These are phyloP conservation scores for Talaromyces wortmannii DNA, from an alignment of 495 filamentous ascomycete genomes.

Conservation along the genomic window DNA sequence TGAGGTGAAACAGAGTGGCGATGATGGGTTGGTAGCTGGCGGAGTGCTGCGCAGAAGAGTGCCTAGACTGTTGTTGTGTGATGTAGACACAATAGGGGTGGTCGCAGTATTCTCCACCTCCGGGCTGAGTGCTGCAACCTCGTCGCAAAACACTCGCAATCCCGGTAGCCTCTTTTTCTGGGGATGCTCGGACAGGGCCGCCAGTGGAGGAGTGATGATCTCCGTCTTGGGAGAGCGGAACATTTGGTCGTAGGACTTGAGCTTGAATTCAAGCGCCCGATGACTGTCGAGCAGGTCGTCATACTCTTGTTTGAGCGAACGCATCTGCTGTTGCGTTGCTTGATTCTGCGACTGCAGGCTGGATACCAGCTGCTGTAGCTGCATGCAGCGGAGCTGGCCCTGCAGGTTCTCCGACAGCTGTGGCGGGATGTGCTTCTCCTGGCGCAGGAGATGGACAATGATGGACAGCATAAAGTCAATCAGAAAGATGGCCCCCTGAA, in stretches of 20 bases:
- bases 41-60: conserved; percentile 27
- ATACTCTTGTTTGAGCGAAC: conserved; percentile 31
- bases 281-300: conserved; percentile 30
- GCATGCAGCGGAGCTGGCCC: conserved; percentile 36
- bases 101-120: conserved; percentile 11
- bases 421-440: conserved; percentile 31
- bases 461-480: conserved; percentile 38
- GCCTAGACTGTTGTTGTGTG: conserved; percentile 20
- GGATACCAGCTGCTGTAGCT: conserved; percentile 29
- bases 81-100: neutral
- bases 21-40: conserved; percentile 30
- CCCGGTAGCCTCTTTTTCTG: conserved; percentile 31
- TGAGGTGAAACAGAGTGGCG: conserved; percentile 25
- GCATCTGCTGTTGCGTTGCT: conserved; percentile 26
- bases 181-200: conserved; percentile 23
- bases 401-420: conserved; percentile 36
- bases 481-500: conserved; percentile 35
- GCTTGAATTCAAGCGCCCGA: conserved; percentile 32
- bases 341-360: conserved; percentile 37
- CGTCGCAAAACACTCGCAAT: conserved; percentile 32
- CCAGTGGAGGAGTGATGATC: conserved; percentile 17
- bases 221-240: conserved; percentile 32
- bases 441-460: conserved; percentile 31
- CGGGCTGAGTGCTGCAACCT: conserved; percentile 21
- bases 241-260: conserved; percentile 34